These are phyloP conservation scores for Globisporangium spinosum DNA, from an alignment of 352 stramenopile genomes.

Conservation along the genomic window DNA sequence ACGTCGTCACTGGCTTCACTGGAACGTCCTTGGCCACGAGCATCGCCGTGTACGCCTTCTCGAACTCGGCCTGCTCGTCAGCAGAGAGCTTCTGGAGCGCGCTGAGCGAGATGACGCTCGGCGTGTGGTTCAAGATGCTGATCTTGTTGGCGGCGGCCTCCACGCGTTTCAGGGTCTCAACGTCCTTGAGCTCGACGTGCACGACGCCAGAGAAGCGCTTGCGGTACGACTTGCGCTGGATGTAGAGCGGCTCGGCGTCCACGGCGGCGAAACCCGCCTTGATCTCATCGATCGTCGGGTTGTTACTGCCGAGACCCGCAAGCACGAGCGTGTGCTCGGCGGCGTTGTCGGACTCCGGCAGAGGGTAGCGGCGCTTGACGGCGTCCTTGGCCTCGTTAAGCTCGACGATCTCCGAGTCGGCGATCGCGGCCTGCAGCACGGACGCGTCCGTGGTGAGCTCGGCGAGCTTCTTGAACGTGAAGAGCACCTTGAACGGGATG, in stretches of 20 bases:
- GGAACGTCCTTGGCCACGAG: constrained; percentile 82
- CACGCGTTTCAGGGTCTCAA: constrained; percentile 48
- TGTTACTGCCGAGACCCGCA: constrained; percentile 49
- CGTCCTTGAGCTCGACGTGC: constrained; percentile 71
- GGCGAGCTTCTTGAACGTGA: constrained; percentile 91
- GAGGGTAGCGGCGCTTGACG: constrained; percentile 68
- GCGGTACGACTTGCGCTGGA: constrained; percentile 66
- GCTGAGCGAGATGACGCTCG: constrained; percentile 45
- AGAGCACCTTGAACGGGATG: constrained; percentile 81
- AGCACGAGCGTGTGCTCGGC: constrained; percentile 67
- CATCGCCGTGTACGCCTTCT: constrained; percentile 80
- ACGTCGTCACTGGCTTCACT: constrained; percentile 61
- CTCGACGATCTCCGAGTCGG: constrained; percentile 74
- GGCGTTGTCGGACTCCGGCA: constrained; percentile 62
- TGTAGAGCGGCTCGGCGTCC: constrained; percentile 62
- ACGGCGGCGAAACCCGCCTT: constrained; percentile 56
- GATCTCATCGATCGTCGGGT: constrained; percentile 80
- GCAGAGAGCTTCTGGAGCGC: constrained; percentile 60
- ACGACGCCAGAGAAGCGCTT: constrained; percentile 72
- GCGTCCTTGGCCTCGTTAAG: constrained; percentile 74
- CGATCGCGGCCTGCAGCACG: constrained; percentile 65
- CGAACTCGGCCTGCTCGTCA: constrained; percentile 79
- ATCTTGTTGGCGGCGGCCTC: constrained; percentile 47
- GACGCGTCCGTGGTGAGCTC: constrained; percentile 72
- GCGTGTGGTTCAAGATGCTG: constrained; percentile 54